These are phyloP conservation scores for Hypoxylon rubiginosum DNA, from an alignment of 2,329 filamentous ascomycete genomes.

Conservation along the genomic window DNA sequence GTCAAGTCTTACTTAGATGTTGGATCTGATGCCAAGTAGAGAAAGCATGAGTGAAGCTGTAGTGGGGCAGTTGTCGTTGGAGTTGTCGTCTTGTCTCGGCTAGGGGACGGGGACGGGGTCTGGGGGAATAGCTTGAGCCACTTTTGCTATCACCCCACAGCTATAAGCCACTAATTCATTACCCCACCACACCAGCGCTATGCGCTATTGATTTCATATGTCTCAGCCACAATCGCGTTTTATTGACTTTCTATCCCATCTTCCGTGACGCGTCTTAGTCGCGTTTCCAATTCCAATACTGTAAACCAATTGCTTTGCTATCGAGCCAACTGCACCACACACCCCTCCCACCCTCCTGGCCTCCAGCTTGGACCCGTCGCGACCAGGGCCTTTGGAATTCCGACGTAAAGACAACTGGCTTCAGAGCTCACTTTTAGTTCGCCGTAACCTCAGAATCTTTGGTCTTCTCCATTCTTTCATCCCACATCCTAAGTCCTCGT, in stretches of 20 bases:
- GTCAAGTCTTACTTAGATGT: not conserved
- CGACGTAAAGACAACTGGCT: not conserved
- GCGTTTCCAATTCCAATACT: not conserved
- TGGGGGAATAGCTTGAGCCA: slow-evolving; percentile 38
- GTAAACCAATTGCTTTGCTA: slow-evolving; percentile 22
- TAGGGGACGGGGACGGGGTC: not conserved
- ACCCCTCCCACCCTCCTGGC: slow-evolving; percentile 8
- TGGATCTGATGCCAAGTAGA: not conserved
- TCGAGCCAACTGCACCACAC: slow-evolving; percentile 19
- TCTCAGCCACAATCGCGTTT: not conserved
- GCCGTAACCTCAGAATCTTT: not conserved
- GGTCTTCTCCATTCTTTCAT: not conserved
- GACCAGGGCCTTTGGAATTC: not conserved
- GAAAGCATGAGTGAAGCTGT: not conserved
- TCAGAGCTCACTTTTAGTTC: not conserved
- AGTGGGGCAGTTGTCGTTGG: too few relatives aligned
- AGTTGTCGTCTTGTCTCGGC: not conserved
- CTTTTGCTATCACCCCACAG: not conserved
- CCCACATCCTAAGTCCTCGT: not conserved
- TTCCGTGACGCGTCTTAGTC: not conserved
- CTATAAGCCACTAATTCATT: not conserved
- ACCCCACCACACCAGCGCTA: slow-evolving; percentile 1
- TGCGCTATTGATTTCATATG: not conserved
- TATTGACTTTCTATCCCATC: not conserved
- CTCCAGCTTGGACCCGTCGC: not conserved